Base-by-base conservation (phyloP, 169 alveolate species). In the Pseudocohnilembus persalinus region DNA sequence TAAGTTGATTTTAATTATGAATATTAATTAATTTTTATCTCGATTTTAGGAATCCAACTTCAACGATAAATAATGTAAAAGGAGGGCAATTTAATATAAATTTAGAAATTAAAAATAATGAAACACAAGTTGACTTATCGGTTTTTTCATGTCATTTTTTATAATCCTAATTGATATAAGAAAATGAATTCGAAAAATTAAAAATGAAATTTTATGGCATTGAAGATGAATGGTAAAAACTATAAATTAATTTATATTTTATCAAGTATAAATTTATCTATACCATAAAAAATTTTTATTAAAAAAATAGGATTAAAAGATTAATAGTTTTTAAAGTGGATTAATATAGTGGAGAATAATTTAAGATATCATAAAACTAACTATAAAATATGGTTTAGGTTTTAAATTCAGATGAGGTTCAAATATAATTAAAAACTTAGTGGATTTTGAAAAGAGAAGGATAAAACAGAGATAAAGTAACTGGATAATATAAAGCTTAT, bases 41-140 rank as follows among this genome's bases (percentile, higher is more conserved):
- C n/a, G n/a, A n/a, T n/a, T n/a, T n/a, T n/a, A n/a, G n/a, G 35
- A 82, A 82, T 34, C 81, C 87, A 11, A 79, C 87, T 27, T 77
- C 74, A 28, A 74, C 68, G 33, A 82, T 82, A 15, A 82, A 73
- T 82, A 82, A 82, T 29, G 73, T 82, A 25, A 73, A 73, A 6
- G 49, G 74, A 34, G 87, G 81, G 20, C 68, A 32, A 27, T 73
- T 82, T 74, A 33, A 74, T 33, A 82, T 82, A 33, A 73, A 82
- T 25, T 74, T 79, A 16, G 79, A 77, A 25, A 34, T 82, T 49
- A 73, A 73, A 31, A 79, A 79, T 28, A 32, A 16, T n/a, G 81
- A 68, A 32, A 79, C 49, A 73, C 49, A 82, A 34, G 25, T 82
- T 29, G 34, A 34, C 63, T 82, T 82, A 29, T 73, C 79, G 0